Conservation (phyloP, 1,284 basidiomycete species). For the Somion occarium region DNA sequence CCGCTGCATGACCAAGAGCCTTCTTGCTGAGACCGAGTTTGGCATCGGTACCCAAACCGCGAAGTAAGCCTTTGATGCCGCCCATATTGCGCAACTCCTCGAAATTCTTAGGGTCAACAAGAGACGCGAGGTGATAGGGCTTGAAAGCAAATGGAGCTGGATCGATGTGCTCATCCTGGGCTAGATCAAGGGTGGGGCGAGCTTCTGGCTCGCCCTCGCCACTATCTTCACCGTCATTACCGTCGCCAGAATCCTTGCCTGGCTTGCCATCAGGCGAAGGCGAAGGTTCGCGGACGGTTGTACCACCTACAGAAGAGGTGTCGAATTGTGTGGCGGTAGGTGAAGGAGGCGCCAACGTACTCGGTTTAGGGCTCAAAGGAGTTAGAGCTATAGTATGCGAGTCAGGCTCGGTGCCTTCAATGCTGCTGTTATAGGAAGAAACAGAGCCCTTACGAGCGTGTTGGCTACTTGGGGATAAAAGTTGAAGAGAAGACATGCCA, state of each 20-base stretch:
- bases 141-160: slow-evolving; percentile 68
- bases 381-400: slow-evolving; percentile 21
- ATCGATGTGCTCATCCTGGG: slow-evolving; percentile 60
- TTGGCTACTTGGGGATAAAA: slow-evolving; percentile 41
- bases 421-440: slow-evolving; percentile 30
- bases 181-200: slow-evolving; percentile 34
- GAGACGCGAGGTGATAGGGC: slow-evolving; percentile 75
- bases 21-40: slow-evolving; percentile 46
- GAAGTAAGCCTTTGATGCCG: slow-evolving; percentile 65
- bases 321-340: slow-evolving; percentile 36
- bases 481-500: slow-evolving; percentile 50
- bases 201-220: slow-evolving; percentile 26
- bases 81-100: slow-evolving; percentile 69
- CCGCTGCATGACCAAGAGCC: slow-evolving; percentile 7
- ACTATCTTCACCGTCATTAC: slow-evolving; percentile 12
- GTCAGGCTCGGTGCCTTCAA: slow-evolving; percentile 37
- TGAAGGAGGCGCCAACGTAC: slow-evolving; percentile 26
- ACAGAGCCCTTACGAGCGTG: slow-evolving; percentile 48
- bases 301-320: slow-evolving; percentile 23
- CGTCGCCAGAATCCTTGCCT: slow-evolving; percentile 3
- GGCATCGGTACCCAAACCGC: slow-evolving; percentile 70
- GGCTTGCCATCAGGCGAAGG: slow-evolving; percentile 17
- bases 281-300: slow-evolving; percentile 19
- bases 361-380: slow-evolving; percentile 24
- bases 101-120: slow-evolving; percentile 87